Evolutionary conservation across 1,284 basidiomycete genomes (phyloP).

Genomic region (Ganoderma sp.): DNA sequence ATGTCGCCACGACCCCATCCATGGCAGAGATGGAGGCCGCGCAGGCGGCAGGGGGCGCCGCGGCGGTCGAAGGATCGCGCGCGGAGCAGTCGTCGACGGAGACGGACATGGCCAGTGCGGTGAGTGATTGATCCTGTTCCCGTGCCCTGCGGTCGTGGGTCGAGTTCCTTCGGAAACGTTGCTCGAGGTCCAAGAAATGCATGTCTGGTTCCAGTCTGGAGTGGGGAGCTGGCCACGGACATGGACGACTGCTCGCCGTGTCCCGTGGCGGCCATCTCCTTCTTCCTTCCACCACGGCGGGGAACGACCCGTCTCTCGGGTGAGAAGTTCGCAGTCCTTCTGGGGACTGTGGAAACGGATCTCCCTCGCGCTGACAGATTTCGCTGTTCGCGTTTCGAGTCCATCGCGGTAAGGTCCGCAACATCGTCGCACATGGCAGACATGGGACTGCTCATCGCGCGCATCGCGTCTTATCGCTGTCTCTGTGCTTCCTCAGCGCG

Average conservation of each 20-base stretch:
- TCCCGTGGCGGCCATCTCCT: neutral
- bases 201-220: no score
- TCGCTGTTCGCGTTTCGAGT: neutral
- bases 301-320: no score
- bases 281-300: neutral
- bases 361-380: neutral
- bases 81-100: neutral
- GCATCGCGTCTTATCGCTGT: neutral
- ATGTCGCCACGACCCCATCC: neutral
- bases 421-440: neutral
- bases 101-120: neutral
- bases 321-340: neutral
- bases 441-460: neutral
- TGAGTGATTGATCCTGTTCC: neutral
- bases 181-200: neutral
- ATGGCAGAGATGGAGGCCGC: neutral
- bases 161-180: no score
- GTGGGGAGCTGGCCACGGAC: neutral
- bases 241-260: neutral
- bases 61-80: neutral
- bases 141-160: neutral
- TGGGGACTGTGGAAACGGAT: constrained; percentile 4
- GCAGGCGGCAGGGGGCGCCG: no score
- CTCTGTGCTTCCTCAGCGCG: neutral
- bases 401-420: constrained; percentile 2